Evolutionary conservation across 2,329 filamentous ascomycete genomes (phyloP).

Genomic region (Pseudocercospora pini-densiflorae): DNA sequence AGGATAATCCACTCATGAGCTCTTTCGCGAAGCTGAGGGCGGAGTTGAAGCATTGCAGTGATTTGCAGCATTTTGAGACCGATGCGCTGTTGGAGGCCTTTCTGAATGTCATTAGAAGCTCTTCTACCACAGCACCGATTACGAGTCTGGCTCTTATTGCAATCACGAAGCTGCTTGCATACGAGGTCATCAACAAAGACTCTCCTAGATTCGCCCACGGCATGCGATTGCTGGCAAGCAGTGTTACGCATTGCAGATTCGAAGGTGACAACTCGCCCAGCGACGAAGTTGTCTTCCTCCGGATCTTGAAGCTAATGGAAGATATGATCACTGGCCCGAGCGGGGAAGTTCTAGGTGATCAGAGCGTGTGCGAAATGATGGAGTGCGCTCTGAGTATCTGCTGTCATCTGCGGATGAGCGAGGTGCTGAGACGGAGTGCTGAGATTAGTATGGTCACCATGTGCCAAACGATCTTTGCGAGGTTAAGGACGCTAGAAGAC

Average conservation of each 20-base stretch:
- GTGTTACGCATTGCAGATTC: slow-evolving; percentile 96
- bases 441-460: slow-evolving; percentile 98
- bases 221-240: slow-evolving; percentile 92
- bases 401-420: slow-evolving; percentile 88
- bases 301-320: slow-evolving; percentile 97
- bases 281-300: slow-evolving; percentile 91
- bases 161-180: slow-evolving; percentile 94
- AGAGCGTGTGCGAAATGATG: slow-evolving; percentile 99
- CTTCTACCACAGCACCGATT: slow-evolving; percentile 93
- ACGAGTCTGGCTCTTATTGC: slow-evolving; percentile 93
- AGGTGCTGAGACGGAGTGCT: slow-evolving; percentile 85
- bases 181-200: slow-evolving; percentile 82
- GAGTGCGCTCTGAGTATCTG: slow-evolving; percentile 96
- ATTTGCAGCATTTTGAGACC: slow-evolving; percentile 87
- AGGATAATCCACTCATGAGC: slow-evolving; percentile 95
- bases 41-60: slow-evolving; percentile 84
- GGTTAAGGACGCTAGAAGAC: slow-evolving; percentile 83
- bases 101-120: slow-evolving; percentile 93
- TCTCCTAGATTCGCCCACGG: slow-evolving; percentile 88
- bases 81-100: slow-evolving; percentile 90
- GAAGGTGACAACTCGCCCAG: slow-evolving; percentile 94
- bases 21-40: slow-evolving; percentile 89
- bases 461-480: slow-evolving; percentile 98
- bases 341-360: slow-evolving; percentile 91
- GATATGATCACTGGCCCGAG: slow-evolving; percentile 95